Evolutionary conservation across 2,329 filamentous ascomycete species (phyloP).

Genomic region (Magnaporthales sp.): DNA sequence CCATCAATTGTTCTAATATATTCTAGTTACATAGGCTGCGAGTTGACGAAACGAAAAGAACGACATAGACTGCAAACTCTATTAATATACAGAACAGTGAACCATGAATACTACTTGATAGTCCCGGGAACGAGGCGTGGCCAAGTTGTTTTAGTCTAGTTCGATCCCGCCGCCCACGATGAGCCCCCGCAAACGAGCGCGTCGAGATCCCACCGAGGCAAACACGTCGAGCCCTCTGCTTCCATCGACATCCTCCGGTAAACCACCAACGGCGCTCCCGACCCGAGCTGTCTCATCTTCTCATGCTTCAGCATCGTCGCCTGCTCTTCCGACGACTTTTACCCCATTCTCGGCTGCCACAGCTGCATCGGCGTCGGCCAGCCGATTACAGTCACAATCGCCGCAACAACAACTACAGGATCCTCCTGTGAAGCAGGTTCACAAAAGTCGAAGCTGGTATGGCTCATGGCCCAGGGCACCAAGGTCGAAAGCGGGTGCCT

Average conservation of each 20-base stretch:
- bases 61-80: not conserved
- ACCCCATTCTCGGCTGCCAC: not conserved
- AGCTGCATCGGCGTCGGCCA: not conserved
- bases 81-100: not conserved
- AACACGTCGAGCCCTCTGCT: conserved; percentile 3
- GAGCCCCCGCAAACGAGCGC: conserved; percentile 32
- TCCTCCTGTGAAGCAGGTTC: conserved; percentile 26
- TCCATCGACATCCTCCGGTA: not conserved
- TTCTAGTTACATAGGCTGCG: not conserved
- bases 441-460: conserved; percentile 52
- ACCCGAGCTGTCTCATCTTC: not conserved
- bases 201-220: conserved; percentile 22
- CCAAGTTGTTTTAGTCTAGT: not conserved
- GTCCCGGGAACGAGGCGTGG: not conserved
- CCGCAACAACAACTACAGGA: not conserved
- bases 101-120: not conserved
- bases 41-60: not conserved
- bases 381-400: not conserved
- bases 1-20: not conserved
- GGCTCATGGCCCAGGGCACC: conserved; percentile 46
- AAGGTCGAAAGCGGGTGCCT: conserved; percentile 44
- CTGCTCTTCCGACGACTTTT: not conserved
- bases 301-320: not conserved
- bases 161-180: conserved; percentile 16
- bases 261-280: not conserved